A percentile compares a stretch with the other conserved stretches of the same genome.
These are phyloP conservation scores for Kazachstania viticola DNA, from an alignment of 805 yeast species.

Conservation along the genomic window DNA sequence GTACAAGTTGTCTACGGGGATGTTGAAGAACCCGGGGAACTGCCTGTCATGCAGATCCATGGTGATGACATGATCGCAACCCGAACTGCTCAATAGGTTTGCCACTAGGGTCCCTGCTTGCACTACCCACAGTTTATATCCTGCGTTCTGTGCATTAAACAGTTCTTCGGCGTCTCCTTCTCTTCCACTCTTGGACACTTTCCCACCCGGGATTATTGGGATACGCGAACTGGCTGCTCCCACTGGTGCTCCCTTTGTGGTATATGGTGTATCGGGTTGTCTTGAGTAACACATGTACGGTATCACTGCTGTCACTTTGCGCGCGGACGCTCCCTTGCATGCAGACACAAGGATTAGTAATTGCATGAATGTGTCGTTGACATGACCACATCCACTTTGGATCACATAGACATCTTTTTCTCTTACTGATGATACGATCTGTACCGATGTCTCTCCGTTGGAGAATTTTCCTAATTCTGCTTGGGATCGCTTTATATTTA, in stretches of 20 bases:
- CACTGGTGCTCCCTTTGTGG: conserved; percentile 61
- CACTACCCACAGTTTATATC: conserved; percentile 90
- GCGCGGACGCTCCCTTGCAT: conserved; percentile 84
- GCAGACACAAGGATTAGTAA: conserved; percentile 78
- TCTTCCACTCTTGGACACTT: conserved; percentile 13
- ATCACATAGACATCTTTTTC: conserved; percentile 92
- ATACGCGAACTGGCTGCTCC: conserved; percentile 23
- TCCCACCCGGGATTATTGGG: conserved; percentile 28
- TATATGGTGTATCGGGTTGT: conserved; percentile 88
- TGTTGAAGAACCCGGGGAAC: conserved; percentile 93
- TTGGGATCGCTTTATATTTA: conserved; percentile 63
- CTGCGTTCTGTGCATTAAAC: conserved; percentile 38
- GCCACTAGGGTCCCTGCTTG: conserved; percentile 92
- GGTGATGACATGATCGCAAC: conserved; percentile 92
- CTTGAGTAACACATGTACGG: conserved; percentile 94
- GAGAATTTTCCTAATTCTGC: conserved; percentile 58
- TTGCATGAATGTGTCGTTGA: conserved; percentile 79
- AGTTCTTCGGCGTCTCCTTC: conserved; percentile 24
- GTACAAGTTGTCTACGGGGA: conserved; percentile 89
- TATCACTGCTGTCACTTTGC: conserved; percentile 77
- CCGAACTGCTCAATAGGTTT: conserved; percentile 75
- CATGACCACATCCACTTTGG: conserved; percentile 78
- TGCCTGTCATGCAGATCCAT: conserved; percentile 98
- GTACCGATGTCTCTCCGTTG: conserved; percentile 90
- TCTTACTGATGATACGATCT: conserved; percentile 77